Evolutionary conservation across 768 basidiomycete genomes (phyloP).

Genomic region (Trametes cinnabarina): DNA sequence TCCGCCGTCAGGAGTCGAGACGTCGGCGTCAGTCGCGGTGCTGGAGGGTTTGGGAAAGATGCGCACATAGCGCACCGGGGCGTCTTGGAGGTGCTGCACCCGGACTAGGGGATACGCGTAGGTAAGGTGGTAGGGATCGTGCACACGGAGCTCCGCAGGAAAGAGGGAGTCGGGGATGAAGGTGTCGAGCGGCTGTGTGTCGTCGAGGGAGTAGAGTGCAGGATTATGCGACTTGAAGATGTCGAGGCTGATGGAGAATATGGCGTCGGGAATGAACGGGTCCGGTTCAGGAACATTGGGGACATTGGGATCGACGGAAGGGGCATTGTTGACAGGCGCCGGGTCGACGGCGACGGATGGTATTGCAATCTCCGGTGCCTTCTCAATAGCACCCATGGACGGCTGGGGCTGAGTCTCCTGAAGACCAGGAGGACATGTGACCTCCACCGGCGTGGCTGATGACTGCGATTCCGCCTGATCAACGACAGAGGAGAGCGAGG

Average conservation of each 20-base stretch:
- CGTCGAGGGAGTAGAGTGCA: not conserved
- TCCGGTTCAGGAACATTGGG: too few species aligned
- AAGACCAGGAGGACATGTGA: not conserved
- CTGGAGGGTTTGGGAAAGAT: not conserved
- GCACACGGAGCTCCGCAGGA: slow-evolving; percentile 19
- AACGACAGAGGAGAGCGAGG: not conserved
- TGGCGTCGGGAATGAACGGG: not conserved
- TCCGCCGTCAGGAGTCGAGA: not conserved
- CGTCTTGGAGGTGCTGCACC: not conserved
- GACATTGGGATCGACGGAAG: too few species aligned
- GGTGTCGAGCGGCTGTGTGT: slow-evolving; percentile 4
- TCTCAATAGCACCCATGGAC: too few species aligned
- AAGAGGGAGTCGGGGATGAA: slow-evolving; percentile 18
- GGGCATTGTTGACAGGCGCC: too few species aligned
- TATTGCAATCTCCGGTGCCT: too few species aligned
- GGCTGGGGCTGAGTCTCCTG: not conserved
- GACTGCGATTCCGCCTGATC: not conserved
- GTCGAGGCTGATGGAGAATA: not conserved
- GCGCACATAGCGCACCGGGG: slow-evolving; percentile 10
- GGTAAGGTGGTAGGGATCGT: slow-evolving; percentile 3
- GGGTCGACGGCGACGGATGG: too few species aligned
- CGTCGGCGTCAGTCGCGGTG: not conserved
- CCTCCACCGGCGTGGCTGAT: not conserved
- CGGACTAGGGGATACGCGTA: too few species aligned
- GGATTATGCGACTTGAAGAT: not conserved